Percentiles rank a stretch among this genome's conserved stretches.
phyloP scores from a whole-genome alignment of 345 rosid species.

The Syzygium aqueum region DNA sequence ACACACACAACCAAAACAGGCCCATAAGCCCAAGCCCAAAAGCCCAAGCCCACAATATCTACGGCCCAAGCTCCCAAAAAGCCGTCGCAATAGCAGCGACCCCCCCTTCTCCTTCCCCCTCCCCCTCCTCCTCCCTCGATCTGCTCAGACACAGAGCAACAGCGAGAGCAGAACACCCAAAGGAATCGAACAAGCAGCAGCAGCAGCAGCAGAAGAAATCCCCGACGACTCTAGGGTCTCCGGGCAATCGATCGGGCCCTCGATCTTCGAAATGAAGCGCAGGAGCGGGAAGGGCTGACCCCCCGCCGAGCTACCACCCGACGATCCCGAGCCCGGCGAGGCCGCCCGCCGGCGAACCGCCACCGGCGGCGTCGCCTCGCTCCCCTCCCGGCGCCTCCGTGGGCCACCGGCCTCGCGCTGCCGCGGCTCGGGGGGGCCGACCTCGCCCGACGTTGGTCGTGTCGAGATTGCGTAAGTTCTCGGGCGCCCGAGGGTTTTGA shows the following conservation, averaged over 20 bases:
- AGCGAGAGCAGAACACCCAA: background rate
- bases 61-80: background rate
- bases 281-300: background rate
- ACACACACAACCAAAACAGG: background rate
- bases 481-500: background rate
- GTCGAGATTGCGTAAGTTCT: background rate
- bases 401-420: background rate
- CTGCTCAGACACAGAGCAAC: background rate
- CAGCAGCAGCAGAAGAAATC: background rate
- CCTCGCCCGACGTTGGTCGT: background rate
- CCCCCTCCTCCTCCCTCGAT: background rate
- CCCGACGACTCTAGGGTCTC: background rate
- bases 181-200: background rate
- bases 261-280: background rate
- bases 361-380: background rate
- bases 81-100: background rate
- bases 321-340: background rate
- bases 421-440: background rate
- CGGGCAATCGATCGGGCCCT: background rate
- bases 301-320: background rate
- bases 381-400: background rate
- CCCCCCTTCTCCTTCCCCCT: background rate
- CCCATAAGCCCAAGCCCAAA: too few species aligned
- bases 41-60: background rate
- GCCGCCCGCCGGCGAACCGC: background rate